These are phyloP conservation scores for Bolboschoenoplectus hybrid DNA, from an alignment of 202 grass and related monocot genomes.

Conservation along the genomic window DNA sequence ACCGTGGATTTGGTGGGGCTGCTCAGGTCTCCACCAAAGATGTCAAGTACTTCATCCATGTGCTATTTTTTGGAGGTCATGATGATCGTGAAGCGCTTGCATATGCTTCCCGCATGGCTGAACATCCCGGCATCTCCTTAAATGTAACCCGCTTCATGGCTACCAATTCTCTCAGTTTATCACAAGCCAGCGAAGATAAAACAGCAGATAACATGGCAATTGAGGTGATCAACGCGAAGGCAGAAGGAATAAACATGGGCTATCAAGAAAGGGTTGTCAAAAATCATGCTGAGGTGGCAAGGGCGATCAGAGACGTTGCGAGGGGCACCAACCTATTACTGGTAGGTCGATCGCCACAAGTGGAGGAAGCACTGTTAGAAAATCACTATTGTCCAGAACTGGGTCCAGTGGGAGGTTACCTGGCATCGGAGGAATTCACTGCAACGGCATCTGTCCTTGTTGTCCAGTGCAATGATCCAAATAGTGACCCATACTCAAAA, in stretches of 20 bases:
- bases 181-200: neutral
- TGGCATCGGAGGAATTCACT: conserved; percentile 37
- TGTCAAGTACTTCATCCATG: conserved; percentile 50
- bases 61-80: conserved; percentile 72
- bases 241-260: neutral
- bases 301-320: conserved; percentile 14
- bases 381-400: conserved; percentile 30
- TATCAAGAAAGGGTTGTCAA: conserved; percentile 32
- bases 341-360: conserved; percentile 22
- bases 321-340: conserved; percentile 34
- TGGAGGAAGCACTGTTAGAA: neutral
- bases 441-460: conserved; percentile 27
- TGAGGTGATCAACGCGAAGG: conserved; percentile 22
- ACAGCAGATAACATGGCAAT: conserved; percentile 31
- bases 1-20: conserved; percentile 73
- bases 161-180: neutral
- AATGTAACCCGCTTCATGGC: conserved; percentile 49
- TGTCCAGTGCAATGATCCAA: conserved; percentile 34
- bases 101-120: conserved; percentile 64
- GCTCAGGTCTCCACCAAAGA: conserved; percentile 66
- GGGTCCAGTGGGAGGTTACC: conserved; percentile 37
- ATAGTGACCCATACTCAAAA: conserved; percentile 6
- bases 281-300: conserved; percentile 14
- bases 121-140: conserved; percentile 65
- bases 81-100: conserved; percentile 86